phyloP scores from a whole-genome alignment of 352 stramenopile species.

The Phytophthora citrophthora region DNA sequence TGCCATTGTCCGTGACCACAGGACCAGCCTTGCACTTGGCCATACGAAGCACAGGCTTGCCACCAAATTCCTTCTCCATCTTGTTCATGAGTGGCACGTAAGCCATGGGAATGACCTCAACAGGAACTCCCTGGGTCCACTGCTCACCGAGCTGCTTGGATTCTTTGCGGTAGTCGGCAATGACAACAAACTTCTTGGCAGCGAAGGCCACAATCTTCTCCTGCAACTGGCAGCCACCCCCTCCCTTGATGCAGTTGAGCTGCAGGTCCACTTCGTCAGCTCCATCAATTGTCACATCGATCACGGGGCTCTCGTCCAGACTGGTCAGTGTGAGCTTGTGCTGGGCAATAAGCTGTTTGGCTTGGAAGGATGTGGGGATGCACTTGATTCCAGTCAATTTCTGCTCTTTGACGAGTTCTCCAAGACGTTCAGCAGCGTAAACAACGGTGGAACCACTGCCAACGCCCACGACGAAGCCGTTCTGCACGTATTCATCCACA shows the following conservation, averaged over 20 bases:
- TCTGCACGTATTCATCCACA: slow-evolving; percentile 93
- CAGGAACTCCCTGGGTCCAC: slow-evolving; percentile 92
- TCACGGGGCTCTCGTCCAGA: slow-evolving; percentile 82
- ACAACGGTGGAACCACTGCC: slow-evolving; percentile 98
- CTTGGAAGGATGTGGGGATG: slow-evolving; percentile 98
- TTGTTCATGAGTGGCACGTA: slow-evolving; percentile 94
- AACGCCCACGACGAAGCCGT: slow-evolving; percentile 97
- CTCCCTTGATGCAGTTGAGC: slow-evolving; percentile 98
- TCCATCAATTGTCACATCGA: slow-evolving; percentile 99
- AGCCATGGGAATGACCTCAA: slow-evolving; percentile 98
- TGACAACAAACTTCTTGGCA: slow-evolving; percentile 98
- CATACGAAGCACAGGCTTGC: slow-evolving; percentile 77
- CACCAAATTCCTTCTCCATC: slow-evolving; percentile 60
- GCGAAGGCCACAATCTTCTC: slow-evolving; percentile 95
- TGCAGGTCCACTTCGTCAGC: slow-evolving; percentile 97
- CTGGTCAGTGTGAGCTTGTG: slow-evolving; percentile 81
- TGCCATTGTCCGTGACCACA: slow-evolving; percentile 97
- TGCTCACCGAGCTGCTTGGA: slow-evolving; percentile 85
- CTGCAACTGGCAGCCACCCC: slow-evolving; percentile 94
- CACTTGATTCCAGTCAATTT: slow-evolving; percentile 93
- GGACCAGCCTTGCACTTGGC: slow-evolving; percentile 94
- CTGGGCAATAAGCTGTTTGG: slow-evolving; percentile 93
- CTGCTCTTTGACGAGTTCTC: slow-evolving; percentile 92
- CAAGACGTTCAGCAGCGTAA: slow-evolving; percentile 97
- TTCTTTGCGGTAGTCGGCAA: slow-evolving; percentile 95